These are phyloP conservation scores for Cladophialophora chaetospira DNA, from an alignment of 2,329 filamentous ascomycete species.

Conservation along the genomic window DNA sequence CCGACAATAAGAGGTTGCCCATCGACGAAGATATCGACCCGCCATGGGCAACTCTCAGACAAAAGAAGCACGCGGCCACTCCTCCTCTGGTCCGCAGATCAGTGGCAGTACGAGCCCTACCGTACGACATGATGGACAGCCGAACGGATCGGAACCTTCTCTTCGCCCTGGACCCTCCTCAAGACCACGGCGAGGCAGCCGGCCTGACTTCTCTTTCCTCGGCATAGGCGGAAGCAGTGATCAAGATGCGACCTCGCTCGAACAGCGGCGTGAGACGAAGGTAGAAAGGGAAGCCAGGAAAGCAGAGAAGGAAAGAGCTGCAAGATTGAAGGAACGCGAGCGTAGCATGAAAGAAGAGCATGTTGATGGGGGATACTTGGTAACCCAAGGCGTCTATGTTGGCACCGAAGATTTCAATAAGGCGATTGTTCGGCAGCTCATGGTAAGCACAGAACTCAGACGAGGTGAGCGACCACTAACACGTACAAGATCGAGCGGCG, in stretches of 20 bases:
- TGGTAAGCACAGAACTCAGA: conserved; percentile 60
- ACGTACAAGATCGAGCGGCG: conserved; percentile 79
- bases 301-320: conserved; percentile 75
- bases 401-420: conserved; percentile 94
- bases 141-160: conserved; percentile 17
- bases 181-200: conserved; percentile 56
- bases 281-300: conserved; percentile 87
- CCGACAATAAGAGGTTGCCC: conserved; percentile 23
- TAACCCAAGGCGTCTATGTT: conserved; percentile 91
- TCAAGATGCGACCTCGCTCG: conserved; percentile 53
- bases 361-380: conserved; percentile 90
- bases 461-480: background rate
- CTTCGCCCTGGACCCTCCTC: conserved; percentile 32
- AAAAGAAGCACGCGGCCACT: conserved; percentile 46
- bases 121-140: conserved; percentile 24
- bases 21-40: conserved; percentile 12
- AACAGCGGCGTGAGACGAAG: conserved; percentile 78
- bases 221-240: conserved; percentile 55
- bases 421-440: conserved; percentile 79
- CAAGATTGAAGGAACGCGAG: conserved; percentile 80
- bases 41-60: conserved; percentile 51
- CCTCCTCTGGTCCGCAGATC: conserved; percentile 21
- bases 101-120: conserved; percentile 23
- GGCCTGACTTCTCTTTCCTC: conserved; percentile 62
- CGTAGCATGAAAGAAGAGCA: conserved; percentile 88